Conservation (phyloP, 345 rosid species). For the Draba incana region DNA sequence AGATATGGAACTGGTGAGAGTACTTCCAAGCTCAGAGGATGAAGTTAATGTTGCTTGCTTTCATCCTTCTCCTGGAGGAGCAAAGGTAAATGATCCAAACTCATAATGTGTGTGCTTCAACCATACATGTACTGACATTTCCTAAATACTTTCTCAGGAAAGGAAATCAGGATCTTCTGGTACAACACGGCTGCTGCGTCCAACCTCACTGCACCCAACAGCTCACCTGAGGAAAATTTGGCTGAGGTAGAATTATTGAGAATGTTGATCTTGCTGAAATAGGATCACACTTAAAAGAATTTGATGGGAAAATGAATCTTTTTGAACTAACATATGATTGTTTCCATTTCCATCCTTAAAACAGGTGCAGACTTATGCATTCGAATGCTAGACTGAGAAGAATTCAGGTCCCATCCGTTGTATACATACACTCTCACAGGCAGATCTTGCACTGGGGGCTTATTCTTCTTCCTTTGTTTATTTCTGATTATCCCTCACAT, state of each 20-base stretch:
- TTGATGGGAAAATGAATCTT: not conserved
- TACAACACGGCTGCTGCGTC: constrained; percentile 58
- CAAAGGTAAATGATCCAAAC: constrained; percentile 60
- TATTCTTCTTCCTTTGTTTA: constrained; percentile 48
- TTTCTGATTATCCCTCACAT: not conserved
- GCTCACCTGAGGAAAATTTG: constrained; percentile 55
- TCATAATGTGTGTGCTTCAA: constrained; percentile 16
- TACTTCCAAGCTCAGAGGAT: constrained; percentile 93
- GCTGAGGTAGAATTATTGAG: constrained; percentile 56
- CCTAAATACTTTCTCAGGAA: constrained; percentile 55
- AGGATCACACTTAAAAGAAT: not conserved
- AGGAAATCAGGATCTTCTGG: constrained; percentile 80
- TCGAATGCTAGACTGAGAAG: constrained; percentile 69
- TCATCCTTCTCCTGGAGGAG: constrained; percentile 92
- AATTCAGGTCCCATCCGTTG: constrained; percentile 73
- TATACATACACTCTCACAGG: constrained; percentile 66
- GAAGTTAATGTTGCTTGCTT: constrained; percentile 98
- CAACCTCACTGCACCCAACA: constrained; percentile 50
- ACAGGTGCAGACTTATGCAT: constrained; percentile 57
- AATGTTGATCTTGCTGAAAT: constrained; percentile 40
- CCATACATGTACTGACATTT: not conserved
- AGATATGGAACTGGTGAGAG: constrained; percentile 89
- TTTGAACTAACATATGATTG: constrained; percentile 19
- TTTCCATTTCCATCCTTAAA: not conserved
- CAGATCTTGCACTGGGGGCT: constrained; percentile 73